Evolutionary conservation across 208 protist species (phyloP).

Genomic region (Trichomonas vaginalis): DNA sequence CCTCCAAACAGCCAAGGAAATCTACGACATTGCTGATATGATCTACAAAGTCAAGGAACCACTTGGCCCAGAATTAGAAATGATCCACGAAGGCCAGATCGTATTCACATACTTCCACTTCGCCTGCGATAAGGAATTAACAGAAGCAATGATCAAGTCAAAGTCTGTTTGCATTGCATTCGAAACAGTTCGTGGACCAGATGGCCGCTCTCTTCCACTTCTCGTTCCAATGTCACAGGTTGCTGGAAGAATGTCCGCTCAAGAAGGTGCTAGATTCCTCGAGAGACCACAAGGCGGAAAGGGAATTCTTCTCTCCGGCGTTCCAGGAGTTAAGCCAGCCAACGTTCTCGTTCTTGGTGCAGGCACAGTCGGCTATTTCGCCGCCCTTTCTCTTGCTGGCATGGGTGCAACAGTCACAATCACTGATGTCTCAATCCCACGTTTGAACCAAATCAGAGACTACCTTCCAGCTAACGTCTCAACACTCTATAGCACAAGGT

Average conservation of each 20-base stretch:
- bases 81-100: background rate
- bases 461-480: background rate
- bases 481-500: background rate
- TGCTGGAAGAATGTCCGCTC: background rate
- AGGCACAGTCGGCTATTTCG: background rate
- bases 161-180: slow-evolving; percentile 10
- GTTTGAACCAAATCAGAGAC: background rate
- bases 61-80: background rate
- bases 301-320: background rate
- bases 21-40: slow-evolving; percentile 16
- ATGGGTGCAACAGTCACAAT: slow-evolving; percentile 13
- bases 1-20: background rate
- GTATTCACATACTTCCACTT: slow-evolving; percentile 21
- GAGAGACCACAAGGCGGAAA: background rate
- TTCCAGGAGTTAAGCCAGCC: slow-evolving; percentile 13
- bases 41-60: slow-evolving; percentile 20
- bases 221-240: slow-evolving; percentile 12
- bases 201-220: slow-evolving; percentile 10
- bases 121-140: background rate
- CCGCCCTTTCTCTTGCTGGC: background rate
- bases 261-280: background rate
- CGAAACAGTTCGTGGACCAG: slow-evolving; percentile 15
- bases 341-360: slow-evolving; percentile 17
- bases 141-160: background rate
- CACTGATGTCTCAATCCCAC: background rate